Percentiles rank a stretch among this genome's conserved stretches.
Evolutionary conservation across 768 basidiomycete species (phyloP).

Genomic region (Dioszegia crocea): DNA sequence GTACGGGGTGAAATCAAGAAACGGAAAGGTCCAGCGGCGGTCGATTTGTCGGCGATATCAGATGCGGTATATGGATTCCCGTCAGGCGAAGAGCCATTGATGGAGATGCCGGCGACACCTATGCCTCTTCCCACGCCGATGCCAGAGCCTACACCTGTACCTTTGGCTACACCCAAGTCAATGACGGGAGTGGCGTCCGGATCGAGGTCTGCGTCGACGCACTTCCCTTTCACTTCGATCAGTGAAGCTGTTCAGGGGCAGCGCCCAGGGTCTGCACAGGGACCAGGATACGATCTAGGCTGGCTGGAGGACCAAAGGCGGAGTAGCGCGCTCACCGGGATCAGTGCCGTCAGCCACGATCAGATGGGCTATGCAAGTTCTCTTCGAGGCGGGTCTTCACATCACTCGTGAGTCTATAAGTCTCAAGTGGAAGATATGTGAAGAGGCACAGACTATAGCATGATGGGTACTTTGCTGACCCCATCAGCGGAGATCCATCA

Average conservation of each 20-base stretch:
- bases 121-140: background rate
- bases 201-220: too few relatives aligned
- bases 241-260: too few relatives aligned
- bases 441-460: background rate
- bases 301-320: background rate
- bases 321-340: background rate
- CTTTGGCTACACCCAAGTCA: background rate
- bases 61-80: constrained; percentile 1
- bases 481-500: background rate
- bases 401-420: background rate
- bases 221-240: too few relatives aligned
- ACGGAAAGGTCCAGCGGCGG: constrained; percentile 39
- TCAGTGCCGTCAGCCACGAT: background rate
- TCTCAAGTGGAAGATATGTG: background rate
- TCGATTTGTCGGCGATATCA: constrained; percentile 14
- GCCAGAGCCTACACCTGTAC: background rate
- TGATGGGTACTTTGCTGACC: background rate
- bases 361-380: background rate
- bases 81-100: background rate
- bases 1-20: constrained; percentile 22
- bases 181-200: background rate
- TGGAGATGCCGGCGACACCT: background rate
- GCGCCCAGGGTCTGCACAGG: too few relatives aligned
- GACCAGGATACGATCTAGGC: background rate
- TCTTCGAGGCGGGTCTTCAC: background rate